Conservation (phyloP, 306 rosid genomes). For the Erythrophleum fordii region DNA sequence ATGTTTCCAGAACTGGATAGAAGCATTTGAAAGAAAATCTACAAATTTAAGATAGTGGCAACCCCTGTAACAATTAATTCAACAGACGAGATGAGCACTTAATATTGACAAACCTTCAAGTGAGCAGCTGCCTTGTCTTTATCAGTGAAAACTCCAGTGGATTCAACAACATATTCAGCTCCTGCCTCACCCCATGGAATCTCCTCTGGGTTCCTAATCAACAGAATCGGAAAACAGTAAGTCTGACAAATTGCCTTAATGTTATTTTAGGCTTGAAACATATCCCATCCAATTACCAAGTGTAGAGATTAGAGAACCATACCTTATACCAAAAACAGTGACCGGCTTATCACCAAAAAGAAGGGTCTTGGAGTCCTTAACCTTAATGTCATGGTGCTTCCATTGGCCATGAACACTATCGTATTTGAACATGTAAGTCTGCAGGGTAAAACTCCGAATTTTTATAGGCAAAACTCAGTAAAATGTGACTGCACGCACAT, state of each 20-base stretch:
- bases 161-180: constrained; percentile 65
- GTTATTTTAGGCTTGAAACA: neutral
- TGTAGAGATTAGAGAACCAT: constrained; percentile 5
- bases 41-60: neutral
- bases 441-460: constrained; percentile 4
- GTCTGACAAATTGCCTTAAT: neutral
- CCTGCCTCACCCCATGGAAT: constrained; percentile 65
- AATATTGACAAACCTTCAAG: constrained; percentile 59
- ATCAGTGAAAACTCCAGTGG: constrained; percentile 89
- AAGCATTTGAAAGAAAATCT: neutral
- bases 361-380: constrained; percentile 56
- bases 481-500: neutral
- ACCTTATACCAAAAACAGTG: constrained; percentile 52
- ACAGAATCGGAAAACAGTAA: neutral
- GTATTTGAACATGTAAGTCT: constrained; percentile 65
- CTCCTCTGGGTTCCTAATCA: constrained; percentile 53
- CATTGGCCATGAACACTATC: constrained; percentile 55
- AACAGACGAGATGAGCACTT: neutral
- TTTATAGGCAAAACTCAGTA: neutral
- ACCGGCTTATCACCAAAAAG: constrained; percentile 47
- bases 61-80: neutral
- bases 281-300: neutral
- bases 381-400: constrained; percentile 47
- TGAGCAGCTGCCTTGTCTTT: constrained; percentile 83
- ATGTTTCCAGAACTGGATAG: neutral